A percentile compares a stretch with the other conserved stretches of the same genome.
phyloP scores from a whole-genome alignment of 257 asterid genomes.

The Capsicum baccatum region DNA sequence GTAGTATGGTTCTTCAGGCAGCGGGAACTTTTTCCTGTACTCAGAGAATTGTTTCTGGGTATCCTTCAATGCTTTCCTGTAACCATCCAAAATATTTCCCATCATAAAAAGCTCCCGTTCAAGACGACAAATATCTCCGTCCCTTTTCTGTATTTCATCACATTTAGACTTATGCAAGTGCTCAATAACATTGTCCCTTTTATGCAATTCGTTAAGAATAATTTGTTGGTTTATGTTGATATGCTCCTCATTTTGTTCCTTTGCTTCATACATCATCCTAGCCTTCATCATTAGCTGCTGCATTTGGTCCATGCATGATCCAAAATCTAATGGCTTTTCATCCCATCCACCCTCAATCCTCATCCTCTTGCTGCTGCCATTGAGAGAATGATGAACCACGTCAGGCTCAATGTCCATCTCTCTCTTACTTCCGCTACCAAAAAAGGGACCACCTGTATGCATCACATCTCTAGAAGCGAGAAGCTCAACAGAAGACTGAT shows the following conservation, averaged over 20 bases:
- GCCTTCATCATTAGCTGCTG: conserved; percentile 55
- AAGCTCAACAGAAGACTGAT: conserved; percentile 50
- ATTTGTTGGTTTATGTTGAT: conserved; percentile 54
- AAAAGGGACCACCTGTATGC: conserved; percentile 48
- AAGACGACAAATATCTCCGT: conserved; percentile 56
- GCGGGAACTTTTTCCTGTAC: conserved; percentile 57
- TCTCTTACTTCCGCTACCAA: conserved; percentile 63
- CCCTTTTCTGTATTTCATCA: conserved; percentile 70
- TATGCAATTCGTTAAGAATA: conserved; percentile 65
- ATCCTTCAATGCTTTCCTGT: conserved; percentile 75
- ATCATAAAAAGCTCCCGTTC: conserved; percentile 70
- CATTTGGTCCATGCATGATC: conserved; percentile 64
- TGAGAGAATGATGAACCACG: conserved; percentile 41
- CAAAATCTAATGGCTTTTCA: conserved; percentile 53
- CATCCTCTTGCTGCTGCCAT: conserved; percentile 62
- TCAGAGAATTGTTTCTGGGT: conserved; percentile 66
- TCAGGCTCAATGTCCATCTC: conserved; percentile 58
- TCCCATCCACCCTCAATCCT: conserved; percentile 64
- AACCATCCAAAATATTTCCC: conserved; percentile 67
- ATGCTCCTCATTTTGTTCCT: conserved; percentile 53
- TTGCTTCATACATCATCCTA: conserved; percentile 50
- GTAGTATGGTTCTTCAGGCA: conserved; percentile 74
- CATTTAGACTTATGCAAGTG: conserved; percentile 55
- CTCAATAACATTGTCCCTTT: conserved; percentile 58
- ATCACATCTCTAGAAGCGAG: conserved; percentile 44